Base-by-base conservation (phyloP, 805 yeast genomes). In the Candida golubevii region DNA sequence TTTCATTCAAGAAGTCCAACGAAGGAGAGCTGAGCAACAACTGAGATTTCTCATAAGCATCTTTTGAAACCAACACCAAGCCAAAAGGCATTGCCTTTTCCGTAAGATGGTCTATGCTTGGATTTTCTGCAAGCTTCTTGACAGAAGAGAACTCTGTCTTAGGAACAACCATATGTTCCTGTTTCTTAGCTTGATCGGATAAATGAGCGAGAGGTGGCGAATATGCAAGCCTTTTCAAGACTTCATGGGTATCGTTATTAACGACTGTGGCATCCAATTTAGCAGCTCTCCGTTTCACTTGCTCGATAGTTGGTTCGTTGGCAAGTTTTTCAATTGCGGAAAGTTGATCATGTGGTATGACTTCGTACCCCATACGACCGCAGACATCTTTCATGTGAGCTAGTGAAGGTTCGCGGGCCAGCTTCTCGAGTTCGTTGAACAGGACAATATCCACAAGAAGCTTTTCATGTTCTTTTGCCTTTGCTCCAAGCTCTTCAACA, bases 341-440 rank as follows among this genome's bases (percentile, higher is more conserved):
- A 33, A 43, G 49, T 14, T 42, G 38, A 8, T 37, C 39, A 7
- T 26, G 38, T 5, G 27, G 23, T 15, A 58, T 35, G 5, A 53
- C 41, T 11, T 39, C 39, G 28, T 41, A 46, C 6, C 55, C 56
- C 13, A 50, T 36, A 1, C 35, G 36, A 3, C 39, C 42, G 7
- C 61, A 57, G 11, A 51, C 54, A 8, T 15, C 4, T 1, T 38
- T 32, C 29, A 63, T 39, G 12, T 52, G 50, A 11, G 52, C 55
- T 9, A 60, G 34, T 1, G 60, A 36, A 8, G 75, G 75, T 5
- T 56, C 56, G 42, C 60, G 47, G 1, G 71, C 72, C 6, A 54
- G 42, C 15, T 50, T 55, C 52, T 31, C 45, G 33, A 71, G 54
- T 7, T 35, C 12, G 23, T 33, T 12, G 48, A 34, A 33, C 4